Evolutionary conservation across 2,329 filamentous ascomycete genomes (phyloP).

Genomic region (Trichoderma pleuroti): DNA sequence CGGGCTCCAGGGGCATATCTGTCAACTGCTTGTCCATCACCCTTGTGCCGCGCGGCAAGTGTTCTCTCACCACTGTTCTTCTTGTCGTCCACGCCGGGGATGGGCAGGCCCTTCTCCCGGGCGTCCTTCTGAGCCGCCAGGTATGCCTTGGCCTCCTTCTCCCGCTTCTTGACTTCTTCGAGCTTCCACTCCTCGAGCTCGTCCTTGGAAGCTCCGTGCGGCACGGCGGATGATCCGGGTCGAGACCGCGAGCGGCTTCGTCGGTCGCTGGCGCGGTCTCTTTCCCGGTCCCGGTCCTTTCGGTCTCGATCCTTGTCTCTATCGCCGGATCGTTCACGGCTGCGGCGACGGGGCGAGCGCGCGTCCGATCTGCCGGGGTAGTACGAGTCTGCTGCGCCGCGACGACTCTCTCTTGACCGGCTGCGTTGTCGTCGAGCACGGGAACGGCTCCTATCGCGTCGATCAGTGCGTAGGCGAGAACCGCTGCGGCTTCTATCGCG

Average conservation of each 20-base stretch:
- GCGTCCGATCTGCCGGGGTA: conserved; percentile 21
- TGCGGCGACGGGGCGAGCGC: conserved; percentile 28
- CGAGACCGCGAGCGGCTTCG: conserved; percentile 46
- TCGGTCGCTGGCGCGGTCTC: conserved; percentile 33
- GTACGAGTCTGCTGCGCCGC: conserved; percentile 24
- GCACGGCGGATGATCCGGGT: conserved; percentile 34
- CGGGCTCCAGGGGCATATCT: conserved; percentile 47
- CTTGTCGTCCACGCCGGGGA: conserved; percentile 56
- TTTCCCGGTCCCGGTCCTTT: conserved; percentile 25
- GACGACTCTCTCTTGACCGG: conserved; percentile 25
- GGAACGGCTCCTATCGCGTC: conserved; percentile 29
- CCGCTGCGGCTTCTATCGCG: conserved; percentile 34
- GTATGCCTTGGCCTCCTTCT: conserved; percentile 62
- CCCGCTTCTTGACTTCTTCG: conserved; percentile 58
- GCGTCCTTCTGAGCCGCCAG: conserved; percentile 60
- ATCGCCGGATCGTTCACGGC: conserved; percentile 28
- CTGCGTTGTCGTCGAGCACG: conserved; percentile 23
- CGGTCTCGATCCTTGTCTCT: conserved; percentile 28
- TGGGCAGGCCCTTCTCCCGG: conserved; percentile 54
- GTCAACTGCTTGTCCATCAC: conserved; percentile 35
- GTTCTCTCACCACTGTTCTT: conserved; percentile 44
- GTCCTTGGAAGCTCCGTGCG: conserved; percentile 42
- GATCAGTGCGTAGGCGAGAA: conserved; percentile 33
- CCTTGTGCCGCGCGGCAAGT: conserved; percentile 36
- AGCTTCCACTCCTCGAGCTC: conserved; percentile 57